Base-by-base conservation (phyloP, 352 stramenopile genomes). In the Phytophthora macrochlamydospora region DNA sequence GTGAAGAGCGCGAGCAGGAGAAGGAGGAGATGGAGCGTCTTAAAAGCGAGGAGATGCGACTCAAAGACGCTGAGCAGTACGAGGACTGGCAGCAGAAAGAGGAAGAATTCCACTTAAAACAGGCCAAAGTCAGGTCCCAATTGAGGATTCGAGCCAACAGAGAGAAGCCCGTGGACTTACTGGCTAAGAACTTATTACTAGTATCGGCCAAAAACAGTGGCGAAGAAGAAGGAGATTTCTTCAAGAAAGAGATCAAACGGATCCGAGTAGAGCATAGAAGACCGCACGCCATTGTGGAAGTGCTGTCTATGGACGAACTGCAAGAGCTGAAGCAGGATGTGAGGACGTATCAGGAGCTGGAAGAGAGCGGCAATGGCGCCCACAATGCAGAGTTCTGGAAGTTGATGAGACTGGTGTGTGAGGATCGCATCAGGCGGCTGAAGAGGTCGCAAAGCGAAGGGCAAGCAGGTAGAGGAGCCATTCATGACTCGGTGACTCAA, bases 101-200 rank as follows among this genome's bases (percentile, higher is more conserved):
- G 71, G 97, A 99, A 79, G 87, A 97, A 29, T 99, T 99, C 72
- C 96, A 99, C 69, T 69, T 98, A 9, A 75, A 94, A 29, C 97
- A 99, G 75, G 90, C 97, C 49, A 79, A 85, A 18, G 92, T 98
- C 60, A 87, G 98, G 50, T 96, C 89, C 32, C 93, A 97, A 67
- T 64, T 96, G 42, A 83, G 85, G 31, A 93, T 93, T 59, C 65
- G 78, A 8, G 93, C 98, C 60, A 90, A 91, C 5, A 81, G 97
- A n/a, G 93, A 99, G 65, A 94, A 97, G 60, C 97, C 97, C 1
- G 92, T 99, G 63, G 98, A 99, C 76, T 61, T 98, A 42, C 67
- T 99, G 29, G 97, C 97, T n/a, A 99, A 99, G 82, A 99, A 99
- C 76, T 71, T 99, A 49, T 80, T 99, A n/a, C 73, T 99, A 1